Base-by-base conservation (phyloP, 2,329 filamentous ascomycete genomes). In the Akanthomyces lecanii region DNA sequence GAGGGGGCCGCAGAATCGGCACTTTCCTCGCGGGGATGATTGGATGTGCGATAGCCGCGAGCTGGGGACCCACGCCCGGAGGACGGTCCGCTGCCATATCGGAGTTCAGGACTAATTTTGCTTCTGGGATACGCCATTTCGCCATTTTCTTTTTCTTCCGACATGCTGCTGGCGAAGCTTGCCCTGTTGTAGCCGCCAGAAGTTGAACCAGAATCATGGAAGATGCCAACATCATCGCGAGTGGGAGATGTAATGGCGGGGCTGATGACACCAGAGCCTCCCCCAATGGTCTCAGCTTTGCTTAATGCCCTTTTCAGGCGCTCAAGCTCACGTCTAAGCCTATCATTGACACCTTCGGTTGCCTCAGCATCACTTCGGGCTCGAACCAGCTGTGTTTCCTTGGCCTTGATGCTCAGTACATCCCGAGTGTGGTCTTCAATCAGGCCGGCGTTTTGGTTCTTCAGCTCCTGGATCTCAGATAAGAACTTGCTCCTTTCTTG, bases 391-490 rank as follows among this genome's bases (percentile, higher is more conserved):
- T 99, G 95, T 3, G 95, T 98, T 75, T 99, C 95, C 76, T 99
- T 99, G 16, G 95, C 95, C 75, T 98, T 98, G 78, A 99, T 96
- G 69, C 92, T 95, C 48, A 99, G 82, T 0, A 97, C 92, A 70
- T 99, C 94, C 54, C 94, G 85, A 0, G 95, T 99, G 74, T 98
- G 94, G 70, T 98, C 94, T 76, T 99, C 95, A 65, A 99, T 99
- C 40, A 99, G 82, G 66, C 95, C 90, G 28, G 95, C 95, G 71
- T 99, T 99, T 73, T 97, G 92, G 70, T 97, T 96, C 77, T 97
- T 96, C 36, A 99, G 83, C 76, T 98, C 95, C 68, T 94, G 89
- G 48, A 98, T 89, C 74, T 97, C 92, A 0, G 92, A 95, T 64
- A 87, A 84, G 55, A 97, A 83, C 71, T 89, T 93, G 63, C 88